phyloP scores from a whole-genome alignment of 306 rosid genomes.

The Adenanthera pavonina region DNA sequence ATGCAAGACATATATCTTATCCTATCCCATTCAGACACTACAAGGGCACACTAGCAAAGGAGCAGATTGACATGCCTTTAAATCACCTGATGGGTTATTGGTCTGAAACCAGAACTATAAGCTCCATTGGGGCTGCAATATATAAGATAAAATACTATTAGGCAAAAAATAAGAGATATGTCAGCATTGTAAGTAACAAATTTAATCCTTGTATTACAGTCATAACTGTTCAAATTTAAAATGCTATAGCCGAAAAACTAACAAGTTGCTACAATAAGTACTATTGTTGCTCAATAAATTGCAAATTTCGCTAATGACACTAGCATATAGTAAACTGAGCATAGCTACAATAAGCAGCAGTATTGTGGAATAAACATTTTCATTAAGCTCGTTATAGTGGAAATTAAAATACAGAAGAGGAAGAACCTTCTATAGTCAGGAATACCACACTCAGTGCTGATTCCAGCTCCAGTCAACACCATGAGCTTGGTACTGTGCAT shows the following conservation, averaged over 20 bases:
- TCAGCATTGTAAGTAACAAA: neutral
- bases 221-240: neutral
- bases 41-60: slow-evolving; percentile 15
- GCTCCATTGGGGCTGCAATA: slow-evolving; percentile 92
- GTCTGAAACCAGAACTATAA: slow-evolving; percentile 94
- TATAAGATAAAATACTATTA: slow-evolving; percentile 34
- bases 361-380: slow-evolving; percentile 4
- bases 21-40: slow-evolving; percentile 26
- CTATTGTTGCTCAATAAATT: neutral
- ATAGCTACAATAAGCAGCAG: neutral
- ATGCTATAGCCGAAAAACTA: neutral
- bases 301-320: slow-evolving; percentile 5
- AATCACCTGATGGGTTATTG: slow-evolving; percentile 99
- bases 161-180: slow-evolving; percentile 8
- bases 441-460: slow-evolving; percentile 96
- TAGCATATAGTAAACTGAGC: neutral
- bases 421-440: slow-evolving; percentile 92
- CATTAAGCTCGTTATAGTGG: neutral
- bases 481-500: slow-evolving; percentile 68
- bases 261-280: slow-evolving; percentile 13
- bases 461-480: slow-evolving; percentile 91
- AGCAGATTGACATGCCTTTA: slow-evolving; percentile 57
- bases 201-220: neutral
- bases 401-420: slow-evolving; percentile 23
- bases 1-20: slow-evolving; percentile 5